Base-by-base conservation (phyloP, 306 rosid species). In the Spatholobus suberectus region DNA sequence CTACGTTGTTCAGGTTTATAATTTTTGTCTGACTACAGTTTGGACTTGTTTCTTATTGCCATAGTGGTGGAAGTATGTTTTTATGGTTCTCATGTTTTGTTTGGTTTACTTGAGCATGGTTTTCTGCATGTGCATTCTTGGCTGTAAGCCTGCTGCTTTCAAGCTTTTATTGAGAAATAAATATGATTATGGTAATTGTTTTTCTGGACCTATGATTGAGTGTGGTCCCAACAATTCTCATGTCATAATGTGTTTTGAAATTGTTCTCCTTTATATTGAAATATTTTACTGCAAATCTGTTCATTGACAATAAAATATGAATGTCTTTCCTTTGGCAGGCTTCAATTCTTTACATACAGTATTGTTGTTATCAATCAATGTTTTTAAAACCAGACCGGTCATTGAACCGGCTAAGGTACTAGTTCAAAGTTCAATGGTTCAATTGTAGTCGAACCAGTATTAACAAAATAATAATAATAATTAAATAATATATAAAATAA, bases 1-100 rank as follows among this genome's bases (percentile, higher is more conserved):
- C 87, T 96, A 96, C 35, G 99, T 93, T 27, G 99, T 96, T 71
- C 99, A 96, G 98, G 99, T 95, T 85, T 81, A 54, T 80, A 62
- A 51, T 57, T 75, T 82, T 71, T 81, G n/a, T 70, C 78, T 76
- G 6, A 54, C 40, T 72, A 14, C 12, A 10, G 24, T 70, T 70
- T 55, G n/a, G n/a, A 27, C 11, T 47, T 80, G 18, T 26, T 4
- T 55, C 14, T n/a, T 46, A 13, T 41, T 80, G 52, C 38, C 4
- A 20, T 13, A 0, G 7, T 49, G 1, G 47, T 65, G 23, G 63
- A 18, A 76, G 15, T 37, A 24, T 21, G 52, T 23, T 41, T 38
- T 21, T 69, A 40, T 55, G 17, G 61, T 46, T 44, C 51, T 26
- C 44, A 6, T 61, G 46, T 5, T 23, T 18, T 77, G 29, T 29